Base-by-base conservation (phyloP, 441 rosid genomes). In the Aleurites moluccanus region DNA sequence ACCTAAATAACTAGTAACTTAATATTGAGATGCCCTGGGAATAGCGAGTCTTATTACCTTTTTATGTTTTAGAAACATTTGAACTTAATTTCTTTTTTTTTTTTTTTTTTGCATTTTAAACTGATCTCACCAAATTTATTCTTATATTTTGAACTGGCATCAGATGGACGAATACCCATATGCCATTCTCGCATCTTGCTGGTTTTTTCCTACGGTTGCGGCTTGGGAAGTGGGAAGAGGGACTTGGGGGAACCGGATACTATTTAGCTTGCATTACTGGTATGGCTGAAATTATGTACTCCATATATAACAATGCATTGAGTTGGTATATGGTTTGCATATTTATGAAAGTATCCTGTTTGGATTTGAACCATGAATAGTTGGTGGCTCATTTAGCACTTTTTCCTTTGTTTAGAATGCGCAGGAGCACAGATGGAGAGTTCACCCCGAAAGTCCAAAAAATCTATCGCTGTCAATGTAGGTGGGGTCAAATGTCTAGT, bases 121-220 rank as follows among this genome's bases (percentile, higher is more conserved):
- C 27, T 69, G 10, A 69, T 53, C 10, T 10, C 10, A 27, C 33
- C 40, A 13, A 16, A 25, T 27, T 9, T 55, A 20, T 55, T 65
- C 64, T 27, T 27, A 44, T 62, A 35, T 10, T 13, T 49, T 73
- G 69, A 47, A 40, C 49, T 64, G 62, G 38, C 52, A 74, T 73
- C 82, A 93, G 99, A 79, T 95, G 90, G 91, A 84, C 83, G 80
- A 85, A 84, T 65, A 85, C 86, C 25, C 75, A 52, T 30, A 75
- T 78, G 75, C 81, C 97, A 40, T 78, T 80, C 38, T 77, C 84
- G 9, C 83, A 75, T 67, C 98, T 93, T 20, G 79, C 90, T 81
- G 99, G 99, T 13, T 87, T 86, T 75, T 91, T 87, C 78, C 79
- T 95, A 83, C 92, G 98, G 42, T 80, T 93, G 86, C 86, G 97